A percentile compares a stretch with the other conserved stretches of the same genome.
phyloP scores from a whole-genome alignment of 2,329 filamentous ascomycete genomes.

The Pyricularia grisea region DNA sequence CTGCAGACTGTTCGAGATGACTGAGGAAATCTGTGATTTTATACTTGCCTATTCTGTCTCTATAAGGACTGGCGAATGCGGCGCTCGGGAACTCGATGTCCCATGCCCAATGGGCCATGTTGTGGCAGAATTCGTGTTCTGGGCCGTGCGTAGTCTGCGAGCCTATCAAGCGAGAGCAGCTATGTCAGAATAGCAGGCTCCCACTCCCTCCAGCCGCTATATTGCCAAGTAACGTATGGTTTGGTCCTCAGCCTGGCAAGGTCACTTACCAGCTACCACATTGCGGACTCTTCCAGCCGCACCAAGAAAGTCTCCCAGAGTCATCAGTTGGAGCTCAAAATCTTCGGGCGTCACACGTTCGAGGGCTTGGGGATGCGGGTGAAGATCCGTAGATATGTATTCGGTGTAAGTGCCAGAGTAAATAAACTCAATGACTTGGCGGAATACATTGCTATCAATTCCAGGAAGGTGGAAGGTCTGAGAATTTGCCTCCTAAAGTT shows the following conservation, averaged over 20 bases:
- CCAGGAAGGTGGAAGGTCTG: background rate
- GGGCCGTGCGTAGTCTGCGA: background rate
- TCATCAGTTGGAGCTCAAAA: background rate
- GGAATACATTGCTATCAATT: background rate
- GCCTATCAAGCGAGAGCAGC: background rate
- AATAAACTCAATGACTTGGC: background rate
- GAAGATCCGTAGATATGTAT: background rate
- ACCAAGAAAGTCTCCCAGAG: background rate
- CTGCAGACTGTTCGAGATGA: background rate
- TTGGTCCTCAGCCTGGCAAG: background rate
- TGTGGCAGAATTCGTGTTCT: background rate
- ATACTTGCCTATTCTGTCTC: background rate
- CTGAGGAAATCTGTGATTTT: background rate
- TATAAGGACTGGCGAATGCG: background rate
- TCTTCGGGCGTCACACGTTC: background rate
- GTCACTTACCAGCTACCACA: background rate
- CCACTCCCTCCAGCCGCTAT: background rate
- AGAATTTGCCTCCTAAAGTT: background rate
- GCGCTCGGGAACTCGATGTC: background rate
- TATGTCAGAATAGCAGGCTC: background rate
- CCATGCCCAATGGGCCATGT: background rate
- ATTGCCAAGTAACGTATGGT: background rate
- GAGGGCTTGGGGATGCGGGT: background rate
- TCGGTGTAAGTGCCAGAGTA: background rate
- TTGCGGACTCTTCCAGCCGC: background rate